Conservation (phyloP, 2,329 filamentous ascomycete species). For the Aspergillus neoniger region DNA sequence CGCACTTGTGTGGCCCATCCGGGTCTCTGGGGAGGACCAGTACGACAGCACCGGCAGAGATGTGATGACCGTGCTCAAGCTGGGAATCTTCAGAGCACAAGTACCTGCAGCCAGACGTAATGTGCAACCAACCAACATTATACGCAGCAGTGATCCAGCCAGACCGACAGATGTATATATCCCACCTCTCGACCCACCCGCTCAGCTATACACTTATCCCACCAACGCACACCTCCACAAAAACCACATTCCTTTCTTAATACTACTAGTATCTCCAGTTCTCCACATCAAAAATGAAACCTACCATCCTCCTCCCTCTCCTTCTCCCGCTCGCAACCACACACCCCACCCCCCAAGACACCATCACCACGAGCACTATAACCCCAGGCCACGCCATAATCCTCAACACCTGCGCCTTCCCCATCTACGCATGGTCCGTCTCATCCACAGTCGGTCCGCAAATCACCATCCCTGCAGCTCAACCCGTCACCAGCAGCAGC, state of each 20-base stretch:
- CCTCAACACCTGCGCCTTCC: constrained; percentile 35
- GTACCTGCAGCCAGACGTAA: too few relatives aligned
- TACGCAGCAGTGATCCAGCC: too few relatives aligned
- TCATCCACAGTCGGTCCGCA: constrained; percentile 28
- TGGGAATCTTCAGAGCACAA: too few relatives aligned
- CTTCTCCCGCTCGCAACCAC: neutral
- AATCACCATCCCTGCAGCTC: constrained; percentile 22
- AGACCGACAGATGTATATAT: too few relatives aligned
- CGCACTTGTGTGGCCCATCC: too few relatives aligned
- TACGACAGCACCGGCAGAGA: too few relatives aligned
- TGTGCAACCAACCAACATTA: too few relatives aligned
- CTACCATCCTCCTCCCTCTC: constrained; percentile 7
- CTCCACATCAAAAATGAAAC: neutral
- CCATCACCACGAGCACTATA: constrained; percentile 8
- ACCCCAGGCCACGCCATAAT: constrained; percentile 37
- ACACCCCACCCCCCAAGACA: neutral
- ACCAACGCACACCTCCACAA: neutral
- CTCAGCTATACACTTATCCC: neutral
- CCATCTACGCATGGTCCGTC: constrained; percentile 44
- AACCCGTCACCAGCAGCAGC: too few relatives aligned
- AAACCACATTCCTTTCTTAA: neutral
- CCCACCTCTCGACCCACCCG: neutral
- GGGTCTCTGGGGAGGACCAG: too few relatives aligned
- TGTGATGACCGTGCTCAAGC: too few relatives aligned
- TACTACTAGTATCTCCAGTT: too few relatives aligned